Conservation (phyloP, 2,329 filamentous ascomycete species). For the Alternaria incomplexa region DNA sequence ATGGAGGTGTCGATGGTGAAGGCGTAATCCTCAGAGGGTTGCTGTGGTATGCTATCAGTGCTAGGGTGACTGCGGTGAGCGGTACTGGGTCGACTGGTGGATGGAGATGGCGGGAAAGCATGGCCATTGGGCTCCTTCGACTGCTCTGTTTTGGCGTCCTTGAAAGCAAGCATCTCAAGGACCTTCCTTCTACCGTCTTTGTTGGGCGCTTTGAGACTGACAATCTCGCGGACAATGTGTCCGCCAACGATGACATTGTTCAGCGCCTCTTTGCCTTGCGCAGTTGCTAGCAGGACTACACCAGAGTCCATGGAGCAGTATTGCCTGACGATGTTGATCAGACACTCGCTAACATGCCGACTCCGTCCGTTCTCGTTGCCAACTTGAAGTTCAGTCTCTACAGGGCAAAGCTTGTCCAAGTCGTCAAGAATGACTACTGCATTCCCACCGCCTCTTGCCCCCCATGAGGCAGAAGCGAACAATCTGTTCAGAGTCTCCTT, state of each 20-base stretch:
- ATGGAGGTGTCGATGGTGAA: conserved; percentile 78
- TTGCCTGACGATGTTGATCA: conserved; percentile 81
- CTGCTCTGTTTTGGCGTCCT: conserved; percentile 39
- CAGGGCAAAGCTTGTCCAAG: conserved; percentile 88
- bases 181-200: conserved; percentile 88
- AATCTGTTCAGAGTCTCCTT: conserved; percentile 85
- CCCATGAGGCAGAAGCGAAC: conserved; percentile 92
- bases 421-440: conserved; percentile 90
- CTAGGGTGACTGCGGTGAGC: conserved; percentile 53
- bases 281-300: conserved; percentile 87
- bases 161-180: conserved; percentile 75
- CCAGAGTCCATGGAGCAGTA: conserved; percentile 81
- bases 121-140: conserved; percentile 33
- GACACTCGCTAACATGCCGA: conserved; percentile 86
- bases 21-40: conserved; percentile 50
- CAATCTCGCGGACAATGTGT: conserved; percentile 89
- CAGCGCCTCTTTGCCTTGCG: conserved; percentile 89
- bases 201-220: conserved; percentile 86
- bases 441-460: conserved; percentile 81
- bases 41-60: conserved; percentile 43
- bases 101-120: conserved; percentile 52
- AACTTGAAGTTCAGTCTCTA: conserved; percentile 92
- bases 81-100: conserved; percentile 54
- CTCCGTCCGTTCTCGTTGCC: conserved; percentile 93
- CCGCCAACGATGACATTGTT: conserved; percentile 90